Conservation (phyloP, 2,329 filamentous ascomycete genomes). For the Atkinsonella texensis region DNA sequence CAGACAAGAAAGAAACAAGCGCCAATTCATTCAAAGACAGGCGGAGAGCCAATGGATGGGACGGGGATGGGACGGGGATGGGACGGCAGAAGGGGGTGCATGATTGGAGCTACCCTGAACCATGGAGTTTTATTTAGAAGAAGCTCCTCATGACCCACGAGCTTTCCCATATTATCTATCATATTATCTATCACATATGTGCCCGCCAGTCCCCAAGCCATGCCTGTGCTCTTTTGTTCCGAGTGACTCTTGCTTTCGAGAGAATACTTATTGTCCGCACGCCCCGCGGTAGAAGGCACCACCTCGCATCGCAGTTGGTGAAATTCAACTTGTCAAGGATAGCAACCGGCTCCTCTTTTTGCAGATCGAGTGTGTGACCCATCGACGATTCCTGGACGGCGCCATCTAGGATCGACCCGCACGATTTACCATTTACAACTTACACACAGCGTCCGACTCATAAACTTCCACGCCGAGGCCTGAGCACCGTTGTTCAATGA, state of each 20-base stretch:
- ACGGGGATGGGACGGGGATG: no score
- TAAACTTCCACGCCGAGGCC: background rate
- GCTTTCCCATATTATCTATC: no score
- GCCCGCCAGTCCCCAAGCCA: background rate
- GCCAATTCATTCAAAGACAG: background rate
- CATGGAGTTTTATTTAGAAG: no score
- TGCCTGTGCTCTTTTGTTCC: background rate
- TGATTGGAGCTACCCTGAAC: no score
- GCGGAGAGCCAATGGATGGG: background rate
- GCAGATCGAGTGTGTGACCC: background rate
- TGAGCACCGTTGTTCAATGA: background rate
- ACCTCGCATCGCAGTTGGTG: no score
- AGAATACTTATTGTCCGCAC: background rate
- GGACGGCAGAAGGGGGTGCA: no score
- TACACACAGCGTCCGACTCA: background rate
- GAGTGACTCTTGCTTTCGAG: background rate
- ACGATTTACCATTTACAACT: background rate
- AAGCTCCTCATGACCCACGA: no score
- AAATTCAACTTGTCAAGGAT: background rate
- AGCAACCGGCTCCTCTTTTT: background rate
- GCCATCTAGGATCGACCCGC: background rate
- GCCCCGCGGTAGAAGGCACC: background rate
- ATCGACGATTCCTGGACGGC: background rate
- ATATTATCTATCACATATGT: background rate
- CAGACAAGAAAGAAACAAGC: slow-evolving; percentile 1